Evolutionary conservation across 73 alveolate genomes (phyloP), one percentile per base, ranked within the genome.

Genomic region (Paramecium sexaurelia): DNA sequence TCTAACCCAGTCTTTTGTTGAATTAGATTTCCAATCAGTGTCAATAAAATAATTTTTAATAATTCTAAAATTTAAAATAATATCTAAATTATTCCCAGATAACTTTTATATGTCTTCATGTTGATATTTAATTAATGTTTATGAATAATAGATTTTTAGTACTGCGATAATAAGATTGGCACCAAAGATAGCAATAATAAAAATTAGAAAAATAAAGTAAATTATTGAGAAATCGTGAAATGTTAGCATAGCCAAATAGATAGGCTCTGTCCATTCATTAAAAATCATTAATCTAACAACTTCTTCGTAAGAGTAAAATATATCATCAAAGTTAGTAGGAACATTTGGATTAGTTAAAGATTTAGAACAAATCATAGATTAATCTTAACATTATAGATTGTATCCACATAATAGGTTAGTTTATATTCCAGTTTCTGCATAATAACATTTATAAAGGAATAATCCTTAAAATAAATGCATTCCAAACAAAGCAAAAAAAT

Each of bases 251-350:
- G 90, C 40, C 17, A 45, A 78, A 43, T 78, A 78, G n/a, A 78
- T 17, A 7, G 90, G 90, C 19, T 78, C 90, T 11, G 90, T 78
- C 90, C 90, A 78, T 29, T 78, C 90, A 78, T 78, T 78, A 36
- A 40, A 78, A 7, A 78, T 45, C 90, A 78, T 78, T n/a, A 78
- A 32, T 78, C 90, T 40, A 0, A 78, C 71, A 9, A 78, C 71
- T 41, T 39, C 29, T 39, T 20, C 55, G 22, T 41, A 78, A 8
- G 90, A 39, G 8, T 78, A 78, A 43, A 37, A 24, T 8, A 78
- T 22, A 22, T 78, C 73, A 78, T 78, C 90, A 41, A 78, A 78
- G 41, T 43, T 39, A 1, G 68, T 45, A 15, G 90, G 90, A 6
- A 40, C 36, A 7, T 78, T 37, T 13, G 68, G 90, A 43, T 78